phyloP scores from a whole-genome alignment of 2,329 filamentous ascomycete genomes.

The Colletotrichum sp. region DNA sequence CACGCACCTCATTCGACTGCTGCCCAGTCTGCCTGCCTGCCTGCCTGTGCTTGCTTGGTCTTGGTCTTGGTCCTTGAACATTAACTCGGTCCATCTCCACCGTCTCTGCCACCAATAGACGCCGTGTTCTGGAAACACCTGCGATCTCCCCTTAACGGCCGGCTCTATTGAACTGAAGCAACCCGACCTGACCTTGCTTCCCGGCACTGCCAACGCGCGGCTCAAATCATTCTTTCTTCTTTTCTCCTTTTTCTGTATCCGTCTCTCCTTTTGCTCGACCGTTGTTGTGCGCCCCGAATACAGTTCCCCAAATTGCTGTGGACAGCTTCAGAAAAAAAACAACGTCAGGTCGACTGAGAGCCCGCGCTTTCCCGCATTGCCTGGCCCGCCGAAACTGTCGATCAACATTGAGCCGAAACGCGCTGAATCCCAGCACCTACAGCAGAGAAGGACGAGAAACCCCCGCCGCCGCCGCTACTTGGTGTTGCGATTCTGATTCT shows the following conservation, averaged over 20 bases:
- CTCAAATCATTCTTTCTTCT: neutral
- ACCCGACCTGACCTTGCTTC: neutral
- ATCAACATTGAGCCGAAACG: constrained; percentile 43
- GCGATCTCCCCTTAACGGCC: constrained; percentile 17
- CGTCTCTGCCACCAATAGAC: constrained; percentile 17
- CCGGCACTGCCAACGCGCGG: neutral
- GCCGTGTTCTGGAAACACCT: constrained; percentile 21
- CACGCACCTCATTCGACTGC: neutral
- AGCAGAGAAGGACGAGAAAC: neutral
- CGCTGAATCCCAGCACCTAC: constrained; percentile 11
- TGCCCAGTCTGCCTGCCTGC: neutral
- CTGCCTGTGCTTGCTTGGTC: neutral
- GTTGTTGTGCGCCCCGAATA: neutral
- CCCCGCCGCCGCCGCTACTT: neutral
- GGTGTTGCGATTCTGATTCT: neutral
- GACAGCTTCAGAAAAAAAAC: constrained; percentile 2
- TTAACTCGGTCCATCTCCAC: neutral
- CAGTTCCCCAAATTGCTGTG: constrained; percentile 16
- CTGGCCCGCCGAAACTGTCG: constrained; percentile 40
- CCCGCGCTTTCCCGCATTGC: constrained; percentile 18
- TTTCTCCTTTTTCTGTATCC: neutral
- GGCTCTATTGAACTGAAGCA: neutral
- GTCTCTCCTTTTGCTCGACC: neutral
- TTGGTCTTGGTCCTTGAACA: neutral
- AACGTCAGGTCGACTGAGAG: constrained; percentile 5